These are phyloP conservation scores for Cucurbitaria berberidis DNA, from an alignment of 2,329 filamentous ascomycete species.

Conservation along the genomic window DNA sequence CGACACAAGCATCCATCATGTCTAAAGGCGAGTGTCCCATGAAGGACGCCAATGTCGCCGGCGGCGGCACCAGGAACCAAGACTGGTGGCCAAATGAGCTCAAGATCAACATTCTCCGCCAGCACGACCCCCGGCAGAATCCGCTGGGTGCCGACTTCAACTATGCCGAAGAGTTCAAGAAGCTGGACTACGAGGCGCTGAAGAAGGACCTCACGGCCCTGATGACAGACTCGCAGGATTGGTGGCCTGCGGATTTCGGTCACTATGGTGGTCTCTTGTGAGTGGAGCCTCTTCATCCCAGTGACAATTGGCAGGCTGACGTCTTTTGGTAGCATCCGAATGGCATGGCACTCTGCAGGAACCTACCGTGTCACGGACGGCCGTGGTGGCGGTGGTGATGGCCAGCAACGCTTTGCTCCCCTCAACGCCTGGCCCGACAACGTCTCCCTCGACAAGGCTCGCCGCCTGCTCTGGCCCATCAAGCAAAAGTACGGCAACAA, in stretches of 20 bases:
- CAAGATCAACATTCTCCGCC: conserved; percentile 74
- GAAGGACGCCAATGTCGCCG: conserved; percentile 49
- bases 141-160: conserved; percentile 71
- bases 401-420: conserved; percentile 80
- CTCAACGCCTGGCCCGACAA: conserved; percentile 86
- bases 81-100: conserved; percentile 79
- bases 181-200: conserved; percentile 70
- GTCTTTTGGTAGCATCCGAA: conserved; percentile 60
- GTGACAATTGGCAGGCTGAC: conserved; percentile 10
- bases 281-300: conserved; percentile 6
- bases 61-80: conserved; percentile 69
- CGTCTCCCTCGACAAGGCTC: conserved; percentile 78
- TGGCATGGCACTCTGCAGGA: conserved; percentile 82
- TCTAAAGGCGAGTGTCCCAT: conserved; percentile 45
- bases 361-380: conserved; percentile 79
- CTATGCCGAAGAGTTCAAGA: conserved; percentile 75
- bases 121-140: conserved; percentile 68
- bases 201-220: conserved; percentile 75
- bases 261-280: conserved; percentile 79
- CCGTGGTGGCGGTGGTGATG: conserved; percentile 74
- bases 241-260: conserved; percentile 82
- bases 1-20: conserved; percentile 34
- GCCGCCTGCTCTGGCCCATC: conserved; percentile 78
- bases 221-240: conserved; percentile 80
- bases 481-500: conserved; percentile 86